Conservation (phyloP, 2,329 filamentous ascomycete genomes). For the Karstenula rhodostoma region DNA sequence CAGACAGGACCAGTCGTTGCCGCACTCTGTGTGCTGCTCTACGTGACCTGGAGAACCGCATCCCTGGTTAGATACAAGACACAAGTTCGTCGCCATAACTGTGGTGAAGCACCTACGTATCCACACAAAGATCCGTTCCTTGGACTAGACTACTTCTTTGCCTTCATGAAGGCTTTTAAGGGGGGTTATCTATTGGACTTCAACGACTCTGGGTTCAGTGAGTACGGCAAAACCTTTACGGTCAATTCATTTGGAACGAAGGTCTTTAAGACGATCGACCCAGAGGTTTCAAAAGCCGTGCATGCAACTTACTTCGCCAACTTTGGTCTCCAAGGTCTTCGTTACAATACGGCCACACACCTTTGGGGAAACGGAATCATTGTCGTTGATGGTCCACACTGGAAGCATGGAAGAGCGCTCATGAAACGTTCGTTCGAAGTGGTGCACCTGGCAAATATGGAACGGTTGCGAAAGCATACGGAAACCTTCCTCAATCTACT, state of each 20-base stretch:
- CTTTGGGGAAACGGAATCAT: slow-evolving; percentile 15
- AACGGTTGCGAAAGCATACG: slow-evolving; percentile 24
- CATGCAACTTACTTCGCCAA: slow-evolving; percentile 16
- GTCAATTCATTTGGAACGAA: slow-evolving; percentile 14
- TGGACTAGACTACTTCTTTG: slow-evolving; percentile 29
- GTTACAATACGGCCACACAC: slow-evolving; percentile 1
- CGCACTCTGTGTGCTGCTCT: not conserved
- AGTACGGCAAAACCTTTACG: slow-evolving; percentile 21
- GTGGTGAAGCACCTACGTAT: slow-evolving; percentile 24
- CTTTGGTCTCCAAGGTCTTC: slow-evolving; percentile 6
- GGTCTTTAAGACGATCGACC: slow-evolving; percentile 19
- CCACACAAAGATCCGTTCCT: slow-evolving; percentile 29
- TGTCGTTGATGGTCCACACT: slow-evolving; percentile 9
- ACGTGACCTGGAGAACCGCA: not conserved
- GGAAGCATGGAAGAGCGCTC: slow-evolving; percentile 13
- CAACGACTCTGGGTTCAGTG: slow-evolving; percentile 13
- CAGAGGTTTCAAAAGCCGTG: slow-evolving; percentile 21
- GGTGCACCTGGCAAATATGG: slow-evolving; percentile 12
- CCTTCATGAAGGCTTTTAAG: slow-evolving; percentile 22
- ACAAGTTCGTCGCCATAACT: slow-evolving; percentile 10
- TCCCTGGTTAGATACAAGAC: not conserved
- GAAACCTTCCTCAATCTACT: slow-evolving; percentile 27
- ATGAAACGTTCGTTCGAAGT: slow-evolving; percentile 13
- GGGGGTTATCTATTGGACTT: slow-evolving; percentile 15
- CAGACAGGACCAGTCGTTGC: not conserved